Base-by-base conservation (phyloP, 2,329 filamentous ascomycete species). In the Pseudocercospora pini-densiflorae region DNA sequence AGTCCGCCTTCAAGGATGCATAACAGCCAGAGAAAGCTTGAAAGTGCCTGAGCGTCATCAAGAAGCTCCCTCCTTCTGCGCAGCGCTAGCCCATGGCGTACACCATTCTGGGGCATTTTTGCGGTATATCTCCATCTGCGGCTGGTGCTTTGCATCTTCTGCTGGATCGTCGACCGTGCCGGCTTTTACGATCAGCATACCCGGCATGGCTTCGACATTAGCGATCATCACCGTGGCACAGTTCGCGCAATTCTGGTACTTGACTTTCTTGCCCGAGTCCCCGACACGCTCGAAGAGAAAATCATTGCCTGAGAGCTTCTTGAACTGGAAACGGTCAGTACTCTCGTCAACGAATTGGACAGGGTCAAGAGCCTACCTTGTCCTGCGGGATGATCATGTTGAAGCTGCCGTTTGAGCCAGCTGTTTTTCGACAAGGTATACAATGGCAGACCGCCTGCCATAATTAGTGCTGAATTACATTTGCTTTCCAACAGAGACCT, bases 101-200 rank as follows among this genome's bases (percentile, higher is more conserved):
- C 72, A 74, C 72, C 77, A 77, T 3, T 54, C 65, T 16, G 74
- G 72, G n/a, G 73, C 68, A 53, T 76, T 72, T 61, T 71, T 76
- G 31, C 69, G 72, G 36, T 74, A 78, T 21, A 78, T 76, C 65
- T 77, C 76, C 31, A 66, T n/a, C 5, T 47, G 64, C 0, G 75
- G 75, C 64, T 61, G 63, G 14, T 66, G 67, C 47, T 71, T 71
- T 14, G 66, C 67, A 14, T 74, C 62, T 60, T 72, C 62, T 1
- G 59, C 70, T 6, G 67, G 49, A 54, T 77, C 75, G 49, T 78
- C 77, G 19, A 78, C 58, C 9, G 76, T 77, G 3, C 77, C 76
- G 10, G 70, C 70, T 68, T 77, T 77, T 55, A 77, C 64, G 43
- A 77, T 74, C 12, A 66, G 68, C 9, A 76, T 40, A 19, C 71